Evolutionary conservation across 768 basidiomycete genomes (phyloP), one percentile per base, ranked within the genome.

Genomic region (Russula earlei): DNA sequence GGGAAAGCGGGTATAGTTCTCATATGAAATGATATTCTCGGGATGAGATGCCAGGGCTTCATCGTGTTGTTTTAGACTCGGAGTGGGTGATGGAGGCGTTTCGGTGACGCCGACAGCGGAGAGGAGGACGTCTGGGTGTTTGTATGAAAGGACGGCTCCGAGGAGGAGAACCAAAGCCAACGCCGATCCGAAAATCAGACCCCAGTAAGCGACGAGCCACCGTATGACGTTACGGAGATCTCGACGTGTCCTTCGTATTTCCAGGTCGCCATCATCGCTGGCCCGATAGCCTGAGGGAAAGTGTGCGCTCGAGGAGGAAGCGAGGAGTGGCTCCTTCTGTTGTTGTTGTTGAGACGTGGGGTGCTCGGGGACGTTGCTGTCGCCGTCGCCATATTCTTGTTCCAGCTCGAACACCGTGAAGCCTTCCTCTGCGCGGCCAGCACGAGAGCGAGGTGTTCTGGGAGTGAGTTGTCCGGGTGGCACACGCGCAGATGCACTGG

Each of bases 401-500:
- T 75, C 69, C 14, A 78, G 70, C 54, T 81, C 79, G n/a, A 72
- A 63, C 44, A 75, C 75, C 9, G 74, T 72, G 64, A 75, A 74
- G 9, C 72, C 77, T 64, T 80, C 78, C 64, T 83, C 79, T 47
- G 75, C 75, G 64, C 75, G 73, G 47, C 80, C 82, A 40, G 80
- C 74, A 59, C 78, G 78, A 34, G 80, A 79, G 67, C 79, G 82
- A 49, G 83, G 82, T 27, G 83, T 84, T 53, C 83, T 72, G 2
- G 83, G 83, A 17, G 81, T 83, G 34, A 72, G 62, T 51, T 63
- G 65, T 41, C 20, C 50, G 8, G 49, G 29, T 37, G 25, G 29
- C 7, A 40, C n/a, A 24, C 52, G 52, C 19, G 50, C 59, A 14
- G 54, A 56, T 19, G 54, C 31, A 19, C 6, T 31, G 9, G 59